Evolutionary conservation across 148 eudicot genomes (phyloP).

Genomic region (Vaccinium macrocarpon): DNA sequence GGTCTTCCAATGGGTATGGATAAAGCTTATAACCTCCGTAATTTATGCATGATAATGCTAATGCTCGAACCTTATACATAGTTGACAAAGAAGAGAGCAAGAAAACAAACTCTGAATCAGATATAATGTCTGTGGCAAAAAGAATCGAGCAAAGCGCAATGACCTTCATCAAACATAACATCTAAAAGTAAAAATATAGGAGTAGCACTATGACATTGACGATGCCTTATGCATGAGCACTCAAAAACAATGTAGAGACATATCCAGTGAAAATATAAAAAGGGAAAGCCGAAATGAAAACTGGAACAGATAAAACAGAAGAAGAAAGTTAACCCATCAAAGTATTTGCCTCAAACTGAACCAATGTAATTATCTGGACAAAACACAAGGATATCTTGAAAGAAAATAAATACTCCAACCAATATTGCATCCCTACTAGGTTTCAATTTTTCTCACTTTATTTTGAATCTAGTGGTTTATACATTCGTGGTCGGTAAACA

Average conservation of each 20-base stretch:
- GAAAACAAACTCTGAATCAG: conserved; percentile 11
- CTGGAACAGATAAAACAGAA: not conserved
- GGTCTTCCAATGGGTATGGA: conserved; percentile 67
- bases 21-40: conserved; percentile 85
- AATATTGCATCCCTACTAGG: not conserved
- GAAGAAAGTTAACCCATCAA: not conserved
- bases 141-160: not conserved
- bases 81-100: conserved; percentile 1
- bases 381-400: not conserved
- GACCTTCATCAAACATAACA: not conserved
- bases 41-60: conserved; percentile 68
- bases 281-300: not conserved
- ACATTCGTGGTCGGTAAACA: not conserved
- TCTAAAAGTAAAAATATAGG: not conserved
- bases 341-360: not conserved
- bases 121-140: not conserved
- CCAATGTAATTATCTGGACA: not conserved
- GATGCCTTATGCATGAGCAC: not conserved
- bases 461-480: not conserved
- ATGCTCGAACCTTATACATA: conserved; percentile 57
- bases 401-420: not conserved
- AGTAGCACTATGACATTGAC: not conserved
- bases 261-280: not conserved
- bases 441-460: not conserved
- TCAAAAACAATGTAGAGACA: not conserved